Percentiles rank a stretch among this genome's conserved stretches.
These are phyloP conservation scores for Agrocybe chaxingu DNA, from an alignment of 768 basidiomycete genomes.

Conservation along the genomic window DNA sequence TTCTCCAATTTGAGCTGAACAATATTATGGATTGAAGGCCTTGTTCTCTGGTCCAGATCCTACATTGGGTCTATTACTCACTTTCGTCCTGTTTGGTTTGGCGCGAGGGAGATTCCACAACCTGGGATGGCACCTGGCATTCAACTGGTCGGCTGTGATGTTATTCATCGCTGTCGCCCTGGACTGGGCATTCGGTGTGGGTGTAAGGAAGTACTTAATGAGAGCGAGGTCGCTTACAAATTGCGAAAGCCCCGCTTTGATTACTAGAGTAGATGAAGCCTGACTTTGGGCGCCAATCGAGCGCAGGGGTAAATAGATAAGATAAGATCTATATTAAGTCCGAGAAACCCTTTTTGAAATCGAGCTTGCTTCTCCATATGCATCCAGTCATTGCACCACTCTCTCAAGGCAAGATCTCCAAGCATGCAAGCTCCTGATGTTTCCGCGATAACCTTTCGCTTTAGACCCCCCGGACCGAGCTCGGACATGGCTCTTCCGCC, in stretches of 20 bases:
- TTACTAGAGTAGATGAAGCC: neutral
- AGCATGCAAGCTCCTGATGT: too few species aligned
- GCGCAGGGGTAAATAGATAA: too few species aligned
- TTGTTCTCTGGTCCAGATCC: slow-evolving; percentile 15
- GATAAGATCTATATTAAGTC: neutral
- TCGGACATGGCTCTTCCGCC: slow-evolving; percentile 31
- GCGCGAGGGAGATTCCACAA: slow-evolving; percentile 8
- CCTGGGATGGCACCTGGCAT: slow-evolving; percentile 11
- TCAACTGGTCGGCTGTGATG: slow-evolving; percentile 7
- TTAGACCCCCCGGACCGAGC: too few species aligned
- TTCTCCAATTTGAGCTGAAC: neutral
- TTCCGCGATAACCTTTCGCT: neutral
- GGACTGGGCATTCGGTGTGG: slow-evolving; percentile 6
- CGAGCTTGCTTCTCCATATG: too few species aligned
- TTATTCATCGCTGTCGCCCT: slow-evolving; percentile 4
- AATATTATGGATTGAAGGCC: slow-evolving; percentile 1
- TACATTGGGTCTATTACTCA: slow-evolving; percentile 12
- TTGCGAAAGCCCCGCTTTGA: neutral
- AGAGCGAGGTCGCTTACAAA: neutral
- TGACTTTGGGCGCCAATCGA: too few species aligned
- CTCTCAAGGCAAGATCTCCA: too few species aligned
- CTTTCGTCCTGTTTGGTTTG: slow-evolving; percentile 6
- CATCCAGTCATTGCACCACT: too few species aligned
- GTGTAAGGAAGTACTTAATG: neutral
- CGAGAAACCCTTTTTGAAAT: too few species aligned